Percentiles rank a stretch among this genome's conserved stretches.
Evolutionary conservation across 371 early-diverging fungal genomes (phyloP).

Genomic region (Actinomortierella wolfii): DNA sequence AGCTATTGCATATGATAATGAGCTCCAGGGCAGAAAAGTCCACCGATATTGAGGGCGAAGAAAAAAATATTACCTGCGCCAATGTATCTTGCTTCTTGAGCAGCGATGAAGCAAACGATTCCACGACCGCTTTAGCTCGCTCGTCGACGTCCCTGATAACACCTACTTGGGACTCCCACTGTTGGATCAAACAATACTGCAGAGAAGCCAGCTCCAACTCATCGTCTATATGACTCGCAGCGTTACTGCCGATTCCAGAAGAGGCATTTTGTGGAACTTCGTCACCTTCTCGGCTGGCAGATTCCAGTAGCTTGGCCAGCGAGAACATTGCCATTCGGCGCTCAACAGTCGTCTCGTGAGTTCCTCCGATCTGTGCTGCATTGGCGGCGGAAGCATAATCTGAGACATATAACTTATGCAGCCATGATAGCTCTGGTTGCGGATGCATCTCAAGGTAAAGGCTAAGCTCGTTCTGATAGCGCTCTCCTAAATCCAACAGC

Average conservation of each 20-base stretch:
- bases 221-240: constrained; percentile 19
- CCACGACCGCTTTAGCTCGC: constrained; percentile 13
- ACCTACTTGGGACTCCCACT: constrained; percentile 16
- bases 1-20: too few relatives aligned
- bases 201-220: constrained; percentile 32
- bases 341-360: constrained; percentile 24
- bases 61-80: constrained; percentile 16
- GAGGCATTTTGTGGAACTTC: too few relatives aligned
- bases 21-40: too few relatives aligned
- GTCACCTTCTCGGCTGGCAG: constrained; percentile 3
- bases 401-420: constrained; percentile 38
- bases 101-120: constrained; percentile 14
- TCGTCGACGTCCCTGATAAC: constrained; percentile 13
- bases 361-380: constrained; percentile 20
- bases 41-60: too few relatives aligned
- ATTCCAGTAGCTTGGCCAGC: constrained; percentile 29
- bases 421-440: constrained; percentile 31
- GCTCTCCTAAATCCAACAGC: constrained; percentile 32
- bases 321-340: constrained; percentile 29
- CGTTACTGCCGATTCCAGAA: constrained; percentile 12
- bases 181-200: constrained; percentile 19
- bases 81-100: constrained; percentile 12
- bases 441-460: constrained; percentile 19
- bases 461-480: constrained; percentile 27
- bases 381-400: constrained; percentile 19